phyloP scores from a whole-genome alignment of 129 eudicot genomes.

The Flaveria ramosissima region DNA sequence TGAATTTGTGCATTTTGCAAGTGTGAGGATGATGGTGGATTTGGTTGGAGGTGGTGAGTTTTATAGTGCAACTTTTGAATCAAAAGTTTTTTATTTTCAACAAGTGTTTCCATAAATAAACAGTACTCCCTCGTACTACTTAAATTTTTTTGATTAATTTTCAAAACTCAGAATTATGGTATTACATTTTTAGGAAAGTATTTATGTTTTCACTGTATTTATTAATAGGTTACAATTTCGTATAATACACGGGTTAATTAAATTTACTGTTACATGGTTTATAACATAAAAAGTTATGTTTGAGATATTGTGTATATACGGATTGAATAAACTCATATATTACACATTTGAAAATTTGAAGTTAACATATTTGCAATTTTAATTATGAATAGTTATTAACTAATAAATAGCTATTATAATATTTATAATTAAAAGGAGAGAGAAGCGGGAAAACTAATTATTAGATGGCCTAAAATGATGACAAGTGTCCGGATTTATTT shows the following conservation, averaged over 20 bases:
- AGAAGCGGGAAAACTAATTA: no score
- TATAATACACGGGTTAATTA: no score
- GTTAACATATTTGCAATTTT: no score
- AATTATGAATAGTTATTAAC: neutral
- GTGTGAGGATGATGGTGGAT: slow-evolving; percentile 39
- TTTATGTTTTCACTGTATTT: neutral
- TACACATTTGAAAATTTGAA: no score
- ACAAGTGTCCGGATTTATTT: no score
- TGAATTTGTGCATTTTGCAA: slow-evolving; percentile 43
- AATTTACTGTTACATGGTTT: no score
- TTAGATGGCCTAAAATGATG: no score
- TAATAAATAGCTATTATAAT: neutral
- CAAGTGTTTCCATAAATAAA: slow-evolving; percentile 9
- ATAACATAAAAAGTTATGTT: no score
- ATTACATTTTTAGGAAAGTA: neutral
- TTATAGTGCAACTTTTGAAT: slow-evolving; percentile 41
- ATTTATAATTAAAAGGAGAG: no score
- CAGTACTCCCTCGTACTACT: neutral
- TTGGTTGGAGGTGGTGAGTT: slow-evolving; percentile 47
- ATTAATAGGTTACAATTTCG: neutral
- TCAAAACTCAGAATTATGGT: neutral
- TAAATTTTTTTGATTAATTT: neutral
- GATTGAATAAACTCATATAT: no score
- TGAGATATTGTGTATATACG: no score
- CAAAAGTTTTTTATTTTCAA: neutral